Evolutionary conservation across 176 grass and related monocot species (phyloP), one percentile per base, ranked within the genome.

Genomic region (Zea luxurians): DNA sequence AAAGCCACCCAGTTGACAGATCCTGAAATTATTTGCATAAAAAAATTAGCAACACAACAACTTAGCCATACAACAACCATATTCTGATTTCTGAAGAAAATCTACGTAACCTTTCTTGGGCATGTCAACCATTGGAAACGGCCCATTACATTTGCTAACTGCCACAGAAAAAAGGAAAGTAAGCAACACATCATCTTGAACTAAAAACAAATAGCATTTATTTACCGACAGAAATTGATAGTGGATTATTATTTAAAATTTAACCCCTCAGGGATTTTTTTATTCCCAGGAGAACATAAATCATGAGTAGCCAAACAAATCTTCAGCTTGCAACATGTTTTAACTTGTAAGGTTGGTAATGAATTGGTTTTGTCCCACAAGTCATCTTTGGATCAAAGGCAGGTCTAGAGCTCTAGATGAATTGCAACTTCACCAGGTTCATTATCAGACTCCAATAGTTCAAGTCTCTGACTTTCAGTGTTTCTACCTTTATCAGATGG

Each of bases 61-160:
- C 48, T 81, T 61, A 35, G 37, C 18, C 10, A 80, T 75, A n/a
- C n/a, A 59, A 21, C 55, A 80, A 52, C 61, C 16, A 73, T 45
- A 82, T 37, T 82, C 60, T 67, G 18, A 78, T 78, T 37, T 82
- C 60, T 67, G 18, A 78, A 80, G 64, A 12, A 74, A 68, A 77
- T 21, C n/a, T 67, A 9, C 36, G 40, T 77, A 58, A 95, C 96
- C 90, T 89, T 99, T 87, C 92, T 89, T 82, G 96, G 90, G 61
- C 96, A 99, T 21, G 96, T 88, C 78, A 99, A 81, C 88, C 96
- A 96, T 9, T 80, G 92, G 82, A 87, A 96, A 78, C 16, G 84
- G 5, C 96, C 92, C 96, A 99, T 87, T 83, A 91, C 79, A 69
- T 92, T 92, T 87, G 96, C 92, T 87, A 99, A 82, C 96, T 99